Percentiles rank a stretch among this genome's conserved stretches.
Evolutionary conservation across 139 green algal species (phyloP).

Genomic region (Coelastrella sp.): DNA sequence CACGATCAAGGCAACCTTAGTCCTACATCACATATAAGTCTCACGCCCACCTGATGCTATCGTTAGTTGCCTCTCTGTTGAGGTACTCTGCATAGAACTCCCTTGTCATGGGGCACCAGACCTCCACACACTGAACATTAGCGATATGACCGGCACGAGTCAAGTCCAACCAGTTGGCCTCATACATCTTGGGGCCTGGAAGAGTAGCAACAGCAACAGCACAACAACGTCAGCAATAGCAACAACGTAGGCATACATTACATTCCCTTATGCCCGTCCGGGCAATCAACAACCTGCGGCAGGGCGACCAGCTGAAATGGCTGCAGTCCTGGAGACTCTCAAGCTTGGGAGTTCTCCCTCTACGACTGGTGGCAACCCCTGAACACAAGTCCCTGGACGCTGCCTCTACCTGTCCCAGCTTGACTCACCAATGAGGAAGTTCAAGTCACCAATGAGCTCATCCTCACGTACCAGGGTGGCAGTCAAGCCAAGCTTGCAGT

Average conservation of each 20-base stretch:
- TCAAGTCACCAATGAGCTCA: conserved; percentile 94
- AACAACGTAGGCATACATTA: neutral
- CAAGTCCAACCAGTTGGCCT: conserved; percentile 99
- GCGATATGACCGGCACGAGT: conserved; percentile 95
- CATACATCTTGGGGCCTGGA: conserved; percentile 96
- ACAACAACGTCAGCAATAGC: neutral
- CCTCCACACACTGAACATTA: conserved; percentile 98
- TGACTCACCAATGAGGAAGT: conserved; percentile 95
- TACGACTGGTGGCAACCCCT: too few relatives aligned
- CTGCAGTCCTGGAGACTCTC: too few relatives aligned
- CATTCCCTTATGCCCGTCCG: neutral
- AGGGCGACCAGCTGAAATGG: too few relatives aligned
- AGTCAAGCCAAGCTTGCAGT: conserved; percentile 99
- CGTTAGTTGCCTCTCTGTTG: conserved; percentile 65
- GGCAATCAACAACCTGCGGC: too few relatives aligned
- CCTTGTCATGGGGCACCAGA: conserved; percentile 98
- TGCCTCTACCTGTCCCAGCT: too few relatives aligned
- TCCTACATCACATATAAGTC: neutral
- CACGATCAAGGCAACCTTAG: neutral
- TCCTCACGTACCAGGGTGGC: conserved; percentile 98
- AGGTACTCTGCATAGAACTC: conserved; percentile 97
- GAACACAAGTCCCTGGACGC: too few relatives aligned
- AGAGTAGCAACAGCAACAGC: neutral
- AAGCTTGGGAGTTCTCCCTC: too few relatives aligned
- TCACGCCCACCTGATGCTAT: conserved; percentile 24